Conservation (phyloP, 208 protist species). For the Tetramitus jugosus region DNA sequence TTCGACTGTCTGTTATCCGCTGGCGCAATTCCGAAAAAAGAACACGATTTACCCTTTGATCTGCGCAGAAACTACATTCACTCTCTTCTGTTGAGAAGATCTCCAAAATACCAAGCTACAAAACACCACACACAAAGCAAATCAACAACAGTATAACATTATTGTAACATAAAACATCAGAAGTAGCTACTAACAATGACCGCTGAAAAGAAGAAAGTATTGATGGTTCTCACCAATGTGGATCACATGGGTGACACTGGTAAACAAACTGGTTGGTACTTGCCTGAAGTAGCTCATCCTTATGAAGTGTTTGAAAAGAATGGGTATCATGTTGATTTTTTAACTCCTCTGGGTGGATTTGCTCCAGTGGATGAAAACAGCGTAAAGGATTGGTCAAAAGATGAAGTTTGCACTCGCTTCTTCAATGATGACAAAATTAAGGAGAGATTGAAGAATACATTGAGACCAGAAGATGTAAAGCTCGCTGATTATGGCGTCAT, state of each 20-base stretch:
- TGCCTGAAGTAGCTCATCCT: constrained; percentile 18
- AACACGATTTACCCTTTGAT: too few species aligned
- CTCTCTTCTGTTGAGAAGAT: too few species aligned
- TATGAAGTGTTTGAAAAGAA: constrained; percentile 23
- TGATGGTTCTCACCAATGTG: neutral
- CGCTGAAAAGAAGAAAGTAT: too few species aligned
- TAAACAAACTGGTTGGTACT: constrained; percentile 24
- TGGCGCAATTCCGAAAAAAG: too few species aligned
- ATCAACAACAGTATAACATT: too few species aligned
- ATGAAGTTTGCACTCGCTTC: neutral
- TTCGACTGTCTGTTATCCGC: too few species aligned
- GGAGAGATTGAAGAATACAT: constrained; percentile 13
- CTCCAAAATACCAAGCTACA: too few species aligned
- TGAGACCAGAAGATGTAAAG: constrained; percentile 7
- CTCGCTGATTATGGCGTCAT: neutral
- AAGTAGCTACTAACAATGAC: too few species aligned
- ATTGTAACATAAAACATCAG: too few species aligned
- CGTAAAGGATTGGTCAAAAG: neutral
- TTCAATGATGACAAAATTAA: neutral
- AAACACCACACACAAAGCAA: too few species aligned
- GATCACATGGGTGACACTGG: neutral
- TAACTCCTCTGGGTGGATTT: neutral
- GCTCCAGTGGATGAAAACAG: constrained; percentile 4
- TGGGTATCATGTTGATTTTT: constrained; percentile 25
- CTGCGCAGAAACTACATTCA: too few species aligned